Percentiles rank a stretch among this genome's conserved stretches.
Evolutionary conservation across 345 rosid genomes (phyloP).

Genomic region (Nephelium lappaceum): DNA sequence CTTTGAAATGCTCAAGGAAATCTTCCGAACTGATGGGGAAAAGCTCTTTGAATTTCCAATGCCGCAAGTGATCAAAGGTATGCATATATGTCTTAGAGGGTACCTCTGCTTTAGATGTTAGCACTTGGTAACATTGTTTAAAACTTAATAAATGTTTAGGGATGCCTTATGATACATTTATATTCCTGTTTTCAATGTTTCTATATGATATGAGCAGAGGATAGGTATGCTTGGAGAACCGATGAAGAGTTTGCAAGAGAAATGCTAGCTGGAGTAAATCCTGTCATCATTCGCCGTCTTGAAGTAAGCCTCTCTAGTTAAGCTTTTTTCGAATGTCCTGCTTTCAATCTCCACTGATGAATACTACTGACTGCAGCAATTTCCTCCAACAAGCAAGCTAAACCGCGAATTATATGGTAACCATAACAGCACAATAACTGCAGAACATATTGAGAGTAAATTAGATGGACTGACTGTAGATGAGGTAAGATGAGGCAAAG

Average conservation of each 20-base stretch:
- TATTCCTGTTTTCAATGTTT: background rate
- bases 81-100: background rate
- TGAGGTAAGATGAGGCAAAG: conserved; percentile 64
- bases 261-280: too few relatives aligned
- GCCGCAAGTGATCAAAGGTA: conserved; percentile 80
- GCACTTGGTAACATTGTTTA: too few relatives aligned
- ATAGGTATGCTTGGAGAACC: conserved; percentile 66
- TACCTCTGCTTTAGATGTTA: too few relatives aligned
- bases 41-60: too few relatives aligned
- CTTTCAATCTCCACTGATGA: background rate
- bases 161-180: background rate
- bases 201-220: too few relatives aligned
- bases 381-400: conserved; percentile 72
- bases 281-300: too few relatives aligned
- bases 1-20: too few relatives aligned
- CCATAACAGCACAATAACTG: conserved; percentile 55
- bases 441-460: conserved; percentile 49
- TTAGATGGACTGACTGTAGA: conserved; percentile 52
- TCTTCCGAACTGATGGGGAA: too few relatives aligned
- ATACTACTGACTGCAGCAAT: conserved; percentile 47
- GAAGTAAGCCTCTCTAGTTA: conserved; percentile 35
- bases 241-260: conserved; percentile 85
- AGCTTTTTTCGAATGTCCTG: background rate
- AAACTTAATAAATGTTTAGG: background rate
- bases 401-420: conserved; percentile 49